phyloP scores from a whole-genome alignment of 2,329 filamentous ascomycete species.

The Fusarium fujikuroi region DNA sequence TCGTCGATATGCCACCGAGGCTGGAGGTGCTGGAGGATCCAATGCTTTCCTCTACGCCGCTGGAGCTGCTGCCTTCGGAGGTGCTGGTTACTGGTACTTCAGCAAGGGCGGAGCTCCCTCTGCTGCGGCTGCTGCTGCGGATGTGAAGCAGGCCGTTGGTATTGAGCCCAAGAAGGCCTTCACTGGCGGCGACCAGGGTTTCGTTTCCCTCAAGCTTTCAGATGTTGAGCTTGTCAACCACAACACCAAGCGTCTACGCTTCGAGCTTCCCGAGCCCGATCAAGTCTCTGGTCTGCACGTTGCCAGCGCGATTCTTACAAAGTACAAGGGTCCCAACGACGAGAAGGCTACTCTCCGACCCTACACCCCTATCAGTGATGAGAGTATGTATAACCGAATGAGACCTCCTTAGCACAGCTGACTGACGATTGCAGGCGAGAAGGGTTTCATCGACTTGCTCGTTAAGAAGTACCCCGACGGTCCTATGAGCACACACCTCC shows the following conservation, averaged over 20 bases:
- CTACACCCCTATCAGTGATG: slow-evolving; percentile 92
- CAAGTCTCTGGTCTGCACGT: slow-evolving; percentile 84
- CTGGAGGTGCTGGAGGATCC: slow-evolving; percentile 62
- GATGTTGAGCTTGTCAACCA: slow-evolving; percentile 84
- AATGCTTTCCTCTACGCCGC: slow-evolving; percentile 70
- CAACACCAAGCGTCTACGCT: slow-evolving; percentile 94
- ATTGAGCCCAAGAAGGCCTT: slow-evolving; percentile 66
- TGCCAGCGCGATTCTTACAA: slow-evolving; percentile 89
- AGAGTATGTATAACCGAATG: slow-evolving; percentile 63
- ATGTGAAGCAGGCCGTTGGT: slow-evolving; percentile 61
- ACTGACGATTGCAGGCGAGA: slow-evolving; percentile 64
- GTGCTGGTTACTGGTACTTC: slow-evolving; percentile 67
- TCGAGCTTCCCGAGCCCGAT: slow-evolving; percentile 85
- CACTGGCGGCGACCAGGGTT: slow-evolving; percentile 89
- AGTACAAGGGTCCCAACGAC: slow-evolving; percentile 84
- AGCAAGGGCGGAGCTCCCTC: slow-evolving; percentile 56
- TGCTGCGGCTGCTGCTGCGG: slow-evolving; percentile 64
- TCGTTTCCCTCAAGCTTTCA: slow-evolving; percentile 82
- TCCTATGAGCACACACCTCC: slow-evolving; percentile 90
- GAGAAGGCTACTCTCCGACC: slow-evolving; percentile 90
- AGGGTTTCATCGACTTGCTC: slow-evolving; percentile 86
- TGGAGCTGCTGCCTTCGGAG: slow-evolving; percentile 68
- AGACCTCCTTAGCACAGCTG: background rate
- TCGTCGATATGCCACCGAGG: slow-evolving; percentile 76
- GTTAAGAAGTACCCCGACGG: slow-evolving; percentile 93